Percentiles rank a stretch among this genome's conserved stretches.
These are phyloP conservation scores for Oryza rufipogon DNA, from an alignment of 176 grass and related monocot species.

Conservation along the genomic window DNA sequence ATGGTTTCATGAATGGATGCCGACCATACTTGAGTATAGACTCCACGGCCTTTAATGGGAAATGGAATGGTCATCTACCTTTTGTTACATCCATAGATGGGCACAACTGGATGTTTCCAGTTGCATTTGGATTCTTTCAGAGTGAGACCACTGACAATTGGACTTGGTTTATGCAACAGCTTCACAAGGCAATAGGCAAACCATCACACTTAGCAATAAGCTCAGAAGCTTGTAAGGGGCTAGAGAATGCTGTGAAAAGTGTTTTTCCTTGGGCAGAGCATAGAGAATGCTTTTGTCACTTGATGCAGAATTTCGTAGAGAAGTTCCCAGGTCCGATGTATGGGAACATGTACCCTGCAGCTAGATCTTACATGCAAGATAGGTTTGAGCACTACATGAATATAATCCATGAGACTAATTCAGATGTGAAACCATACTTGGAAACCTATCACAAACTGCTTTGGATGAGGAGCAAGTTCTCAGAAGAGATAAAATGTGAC, in stretches of 20 bases:
- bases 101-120: neutral
- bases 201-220: neutral
- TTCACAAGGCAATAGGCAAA: neutral
- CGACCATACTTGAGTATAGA: neutral
- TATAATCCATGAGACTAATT: neutral
- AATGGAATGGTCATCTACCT: neutral
- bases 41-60: neutral
- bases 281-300: too few relatives aligned
- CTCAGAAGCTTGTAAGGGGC: too few relatives aligned
- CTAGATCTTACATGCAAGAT: too few relatives aligned
- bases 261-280: slow-evolving; percentile 1
- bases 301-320: too few relatives aligned
- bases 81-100: neutral
- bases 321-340: too few relatives aligned
- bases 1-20: slow-evolving; percentile 6
- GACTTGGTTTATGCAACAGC: neutral
- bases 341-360: too few relatives aligned
- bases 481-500: neutral
- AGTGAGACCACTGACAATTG: neutral
- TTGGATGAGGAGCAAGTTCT: neutral
- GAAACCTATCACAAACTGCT: neutral
- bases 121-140: neutral
- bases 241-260: neutral
- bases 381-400: too few relatives aligned
- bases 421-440: neutral